These are phyloP conservation scores for Leishmania braziliensis DNA, from an alignment of 208 protist species.

Conservation along the genomic window DNA sequence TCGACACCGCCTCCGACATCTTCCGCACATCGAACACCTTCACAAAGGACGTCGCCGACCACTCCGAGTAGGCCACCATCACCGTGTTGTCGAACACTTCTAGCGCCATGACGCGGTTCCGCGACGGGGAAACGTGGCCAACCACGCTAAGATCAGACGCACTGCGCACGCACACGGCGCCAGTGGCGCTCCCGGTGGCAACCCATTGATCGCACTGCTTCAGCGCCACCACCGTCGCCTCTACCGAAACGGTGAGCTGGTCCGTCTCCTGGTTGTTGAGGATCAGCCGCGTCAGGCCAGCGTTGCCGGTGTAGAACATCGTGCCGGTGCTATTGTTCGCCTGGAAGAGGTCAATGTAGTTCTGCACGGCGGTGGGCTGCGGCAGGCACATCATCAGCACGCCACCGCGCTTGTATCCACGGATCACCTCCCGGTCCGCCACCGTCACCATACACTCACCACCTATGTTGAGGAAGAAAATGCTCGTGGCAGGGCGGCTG, in stretches of 20 bases:
- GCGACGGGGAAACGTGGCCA: conserved; percentile 44
- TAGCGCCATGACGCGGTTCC: conserved; percentile 72
- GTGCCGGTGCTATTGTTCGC: conserved; percentile 59
- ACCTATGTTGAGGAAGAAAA: conserved; percentile 69
- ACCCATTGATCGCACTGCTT: conserved; percentile 75
- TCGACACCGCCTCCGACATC: conserved; percentile 57
- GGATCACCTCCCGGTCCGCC: conserved; percentile 77
- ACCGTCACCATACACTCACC: conserved; percentile 78
- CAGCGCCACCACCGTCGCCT: conserved; percentile 61
- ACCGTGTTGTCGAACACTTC: conserved; percentile 84
- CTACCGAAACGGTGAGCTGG: conserved; percentile 57
- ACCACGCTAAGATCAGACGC: conserved; percentile 46
- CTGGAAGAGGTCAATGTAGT: conserved; percentile 85
- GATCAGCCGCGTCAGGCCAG: conserved; percentile 70
- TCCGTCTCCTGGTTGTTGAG: conserved; percentile 48
- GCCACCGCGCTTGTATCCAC: conserved; percentile 83
- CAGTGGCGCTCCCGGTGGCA: conserved; percentile 62
- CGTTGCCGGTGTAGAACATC: conserved; percentile 86
- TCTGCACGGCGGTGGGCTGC: conserved; percentile 65
- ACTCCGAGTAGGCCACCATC: conserved; percentile 69
- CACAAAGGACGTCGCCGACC: conserved; percentile 66
- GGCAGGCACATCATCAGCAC: conserved; percentile 62
- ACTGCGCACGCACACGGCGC: conserved; percentile 68
- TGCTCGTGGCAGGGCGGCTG: conserved; percentile 51
- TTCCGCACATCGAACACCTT: conserved; percentile 87